These are phyloP conservation scores for Porcisia hertigi DNA, from an alignment of 208 protist species.

Conservation along the genomic window DNA sequence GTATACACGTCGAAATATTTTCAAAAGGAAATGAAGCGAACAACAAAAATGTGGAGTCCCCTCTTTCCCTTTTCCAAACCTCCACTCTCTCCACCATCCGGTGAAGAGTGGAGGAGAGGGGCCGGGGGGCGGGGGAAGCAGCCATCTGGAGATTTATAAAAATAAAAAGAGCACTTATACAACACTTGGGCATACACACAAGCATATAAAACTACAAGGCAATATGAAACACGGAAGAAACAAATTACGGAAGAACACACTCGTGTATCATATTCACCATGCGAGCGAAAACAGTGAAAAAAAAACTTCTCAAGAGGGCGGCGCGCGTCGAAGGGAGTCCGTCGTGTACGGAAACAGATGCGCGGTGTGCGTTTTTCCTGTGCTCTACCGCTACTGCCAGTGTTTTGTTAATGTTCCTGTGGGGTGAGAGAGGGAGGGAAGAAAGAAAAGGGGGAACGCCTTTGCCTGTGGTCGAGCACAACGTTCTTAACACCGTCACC, in stretches of 20 bases:
- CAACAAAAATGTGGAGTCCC: neutral
- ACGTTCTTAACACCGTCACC: too few species aligned
- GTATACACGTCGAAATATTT: neutral
- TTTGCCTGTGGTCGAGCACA: too few species aligned
- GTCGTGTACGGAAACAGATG: too few species aligned
- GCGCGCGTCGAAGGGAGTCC: too few species aligned
- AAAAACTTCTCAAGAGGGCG: neutral
- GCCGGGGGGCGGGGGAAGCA: neutral
- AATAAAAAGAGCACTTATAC: neutral
- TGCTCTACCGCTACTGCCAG: too few species aligned
- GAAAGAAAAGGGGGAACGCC: too few species aligned
- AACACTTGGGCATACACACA: neutral
- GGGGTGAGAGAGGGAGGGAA: too few species aligned
- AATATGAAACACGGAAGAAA: neutral
- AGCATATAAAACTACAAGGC: too few species aligned
- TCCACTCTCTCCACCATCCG: neutral
- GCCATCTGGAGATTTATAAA: neutral
- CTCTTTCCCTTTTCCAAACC: neutral
- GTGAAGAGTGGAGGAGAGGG: neutral
- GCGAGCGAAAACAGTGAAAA: neutral
- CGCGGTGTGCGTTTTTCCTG: too few species aligned
- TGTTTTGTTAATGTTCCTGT: too few species aligned
- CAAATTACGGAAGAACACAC: neutral
- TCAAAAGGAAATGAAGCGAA: neutral
- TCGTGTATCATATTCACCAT: neutral